These are phyloP conservation scores for Geotrichum reessii DNA, from an alignment of 1,139 yeast genomes.

Conservation along the genomic window DNA sequence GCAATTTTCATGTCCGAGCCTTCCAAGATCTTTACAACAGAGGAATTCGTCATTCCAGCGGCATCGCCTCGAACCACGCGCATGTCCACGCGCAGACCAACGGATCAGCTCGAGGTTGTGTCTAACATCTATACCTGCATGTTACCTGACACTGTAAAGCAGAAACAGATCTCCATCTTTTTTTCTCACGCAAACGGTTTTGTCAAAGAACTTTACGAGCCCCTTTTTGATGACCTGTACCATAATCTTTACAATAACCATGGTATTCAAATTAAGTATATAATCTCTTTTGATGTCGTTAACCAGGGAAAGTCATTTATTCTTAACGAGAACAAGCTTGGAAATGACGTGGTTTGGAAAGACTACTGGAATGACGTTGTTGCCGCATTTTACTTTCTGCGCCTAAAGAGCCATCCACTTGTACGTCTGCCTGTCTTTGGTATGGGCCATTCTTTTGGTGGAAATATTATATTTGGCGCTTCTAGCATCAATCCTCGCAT, in stretches of 20 bases:
- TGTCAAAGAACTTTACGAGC: slow-evolving; percentile 17
- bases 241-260: not conserved
- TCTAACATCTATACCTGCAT: slow-evolving; percentile 7
- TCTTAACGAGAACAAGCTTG: slow-evolving; percentile 18
- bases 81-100: slow-evolving; percentile 8
- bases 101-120: slow-evolving; percentile 12
- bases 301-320: slow-evolving; percentile 21
- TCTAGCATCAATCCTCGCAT: slow-evolving; percentile 14
- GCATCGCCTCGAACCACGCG: slow-evolving; percentile 16
- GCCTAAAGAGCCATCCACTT: slow-evolving; percentile 16
- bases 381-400: slow-evolving; percentile 14
- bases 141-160: not conserved
- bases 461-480: slow-evolving; percentile 18
- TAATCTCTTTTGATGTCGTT: slow-evolving; percentile 20
- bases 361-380: slow-evolving; percentile 21
- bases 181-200: slow-evolving; percentile 17
- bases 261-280: slow-evolving; percentile 18
- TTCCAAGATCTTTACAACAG: not conserved
- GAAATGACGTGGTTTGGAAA: slow-evolving; percentile 20
- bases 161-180: slow-evolving; percentile 7
- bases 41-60: slow-evolving; percentile 16
- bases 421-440: slow-evolving; percentile 19
- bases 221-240: slow-evolving; percentile 13
- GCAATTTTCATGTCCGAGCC: not conserved
- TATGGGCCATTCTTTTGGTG: slow-evolving; percentile 23